Conservation (phyloP, 2,329 filamentous ascomycete genomes). For the Exserohilum rostratum region DNA sequence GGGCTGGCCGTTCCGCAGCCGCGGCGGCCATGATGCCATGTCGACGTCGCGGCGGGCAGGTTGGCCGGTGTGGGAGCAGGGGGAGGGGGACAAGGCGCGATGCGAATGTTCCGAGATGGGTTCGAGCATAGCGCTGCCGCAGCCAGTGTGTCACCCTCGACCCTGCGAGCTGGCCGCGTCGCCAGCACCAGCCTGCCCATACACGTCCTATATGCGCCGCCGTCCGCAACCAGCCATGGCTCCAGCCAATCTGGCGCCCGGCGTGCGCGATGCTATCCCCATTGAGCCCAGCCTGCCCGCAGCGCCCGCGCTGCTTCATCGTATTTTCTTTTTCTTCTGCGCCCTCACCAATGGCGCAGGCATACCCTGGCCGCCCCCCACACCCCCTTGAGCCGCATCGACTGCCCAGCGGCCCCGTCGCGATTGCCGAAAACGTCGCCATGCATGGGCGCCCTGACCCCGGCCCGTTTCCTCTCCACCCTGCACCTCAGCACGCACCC, state of each 20-base stretch:
- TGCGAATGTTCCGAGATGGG: conserved; percentile 31
- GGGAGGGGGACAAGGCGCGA: conserved; percentile 23
- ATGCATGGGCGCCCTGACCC: conserved; percentile 39
- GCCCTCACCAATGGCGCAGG: not conserved
- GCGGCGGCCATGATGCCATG: conserved; percentile 52
- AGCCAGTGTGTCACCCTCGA: conserved; percentile 38
- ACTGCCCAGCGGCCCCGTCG: conserved; percentile 34
- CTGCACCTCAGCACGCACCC: too few species aligned
- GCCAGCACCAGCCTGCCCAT: too few species aligned
- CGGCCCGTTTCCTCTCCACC: conserved; percentile 30
- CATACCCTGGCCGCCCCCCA: not conserved
- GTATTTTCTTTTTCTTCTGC: not conserved
- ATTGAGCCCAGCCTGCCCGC: too few species aligned
- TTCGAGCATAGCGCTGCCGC: conserved; percentile 27
- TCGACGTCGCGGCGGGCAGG: conserved; percentile 47
- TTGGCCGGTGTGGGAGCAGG: not conserved
- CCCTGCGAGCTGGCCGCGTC: conserved; percentile 23
- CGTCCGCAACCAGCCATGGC: conserved; percentile 15
- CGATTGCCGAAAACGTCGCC: conserved; percentile 34
- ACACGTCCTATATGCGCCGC: conserved; percentile 28
- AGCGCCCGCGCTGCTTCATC: too few species aligned
- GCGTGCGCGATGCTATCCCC: not conserved
- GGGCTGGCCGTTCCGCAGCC: conserved; percentile 52
- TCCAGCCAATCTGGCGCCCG: not conserved
- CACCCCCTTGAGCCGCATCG: conserved; percentile 22